Base-by-base conservation (phyloP, 495 filamentous ascomycete species). In the Aspergillus diversus region DNA sequence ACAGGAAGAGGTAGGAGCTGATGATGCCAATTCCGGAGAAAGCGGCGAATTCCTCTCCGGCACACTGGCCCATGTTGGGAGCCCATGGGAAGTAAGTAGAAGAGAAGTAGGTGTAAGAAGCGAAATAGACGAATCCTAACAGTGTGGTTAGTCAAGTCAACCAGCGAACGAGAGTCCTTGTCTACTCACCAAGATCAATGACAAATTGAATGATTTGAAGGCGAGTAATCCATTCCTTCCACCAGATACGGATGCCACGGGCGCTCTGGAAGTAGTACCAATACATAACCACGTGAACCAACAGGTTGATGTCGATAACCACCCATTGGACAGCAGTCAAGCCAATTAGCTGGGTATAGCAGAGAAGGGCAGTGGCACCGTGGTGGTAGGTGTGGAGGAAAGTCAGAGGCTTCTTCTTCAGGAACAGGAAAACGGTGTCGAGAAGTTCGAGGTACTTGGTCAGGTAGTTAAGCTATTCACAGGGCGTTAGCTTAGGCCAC, bases 1-100 rank as follows among this genome's bases (percentile, higher is more conserved):
- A 99, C 60, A 99, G 90, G 65, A 97, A 81, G 59, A 99, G 87
- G 84, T 99, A 99, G 48, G 90, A 95, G 79, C 83, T 91, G 69
- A 99, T 80, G 71, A 97, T 96, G 61, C 82, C 92, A 60, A 97
- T 94, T 68, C 95, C 95, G 56, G 93, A 86, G 74, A 97, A 91
- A 32, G 95, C 95, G 56, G 95, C 95, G 71, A 97, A 98, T 80
- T 99, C 95, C 83, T 97, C 95, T 67, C 95, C 95, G 15, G 95
- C 92, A 72, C 95, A 99, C 63, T 86, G 81, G 69, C 95, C 95
- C 35, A 80, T 75, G 72, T 89, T 95, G 17, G 94, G 94, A 65
- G 95, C 81, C 80, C 84, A 88, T 12, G 83, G 85, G 84, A 90
- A 97, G 87, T 99, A 98, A 71, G 90, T 90, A 59, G 87, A 92